Evolutionary conservation across 2,329 filamentous ascomycete species (phyloP).

Genomic region (Colletotrichum cordylinicola): DNA sequence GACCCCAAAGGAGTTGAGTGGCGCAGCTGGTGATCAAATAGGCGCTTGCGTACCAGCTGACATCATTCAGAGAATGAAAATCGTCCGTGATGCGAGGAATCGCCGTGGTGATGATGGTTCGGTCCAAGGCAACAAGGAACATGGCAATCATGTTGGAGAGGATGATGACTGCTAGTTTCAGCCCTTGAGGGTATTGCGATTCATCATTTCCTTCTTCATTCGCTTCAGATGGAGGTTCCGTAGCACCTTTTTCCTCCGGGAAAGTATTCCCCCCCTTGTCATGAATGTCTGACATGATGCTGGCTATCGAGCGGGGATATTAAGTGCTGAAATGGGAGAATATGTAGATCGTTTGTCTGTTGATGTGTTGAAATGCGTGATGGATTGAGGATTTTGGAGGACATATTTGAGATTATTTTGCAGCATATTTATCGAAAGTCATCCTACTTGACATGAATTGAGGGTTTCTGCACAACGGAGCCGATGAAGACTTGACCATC

Average conservation of each 20-base stretch:
- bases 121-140: constrained; percentile 29
- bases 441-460: not conserved
- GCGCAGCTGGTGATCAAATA: constrained; percentile 46
- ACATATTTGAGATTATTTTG: not conserved
- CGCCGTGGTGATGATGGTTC: constrained; percentile 43
- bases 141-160: constrained; percentile 22
- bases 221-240: not conserved
- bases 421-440: not conserved
- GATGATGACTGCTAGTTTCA: constrained; percentile 12
- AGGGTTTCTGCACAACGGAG: not conserved
- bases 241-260: accelerated
- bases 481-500: not conserved
- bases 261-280: not conserved
- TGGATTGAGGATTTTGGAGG: not conserved
- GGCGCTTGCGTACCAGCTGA: constrained; percentile 54
- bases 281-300: not conserved
- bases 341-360: not conserved
- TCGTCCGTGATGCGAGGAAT: constrained; percentile 47
- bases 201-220: not conserved
- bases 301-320: not conserved
- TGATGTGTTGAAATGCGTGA: not conserved
- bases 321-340: accelerated
- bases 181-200: not conserved
- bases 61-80: constrained; percentile 47
- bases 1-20: constrained; percentile 44